A percentile compares a stretch with the other conserved stretches of the same genome.
These are phyloP conservation scores for Hordeum marinum DNA, from an alignment of 176 grass and related monocot genomes.

Conservation along the genomic window DNA sequence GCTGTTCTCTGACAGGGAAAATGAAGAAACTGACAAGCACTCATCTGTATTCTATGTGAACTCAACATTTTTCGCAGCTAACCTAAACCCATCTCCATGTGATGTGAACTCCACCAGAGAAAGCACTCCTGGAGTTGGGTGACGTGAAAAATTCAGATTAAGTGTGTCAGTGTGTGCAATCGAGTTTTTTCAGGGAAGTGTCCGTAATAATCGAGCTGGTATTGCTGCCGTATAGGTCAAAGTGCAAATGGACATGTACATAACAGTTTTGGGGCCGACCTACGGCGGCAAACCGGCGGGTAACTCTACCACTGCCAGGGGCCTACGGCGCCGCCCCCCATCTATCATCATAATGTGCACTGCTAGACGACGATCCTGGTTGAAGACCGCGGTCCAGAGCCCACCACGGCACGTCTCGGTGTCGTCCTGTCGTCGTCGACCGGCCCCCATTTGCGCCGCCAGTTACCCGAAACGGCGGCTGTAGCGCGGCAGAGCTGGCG, in stretches of 20 bases:
- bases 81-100: too few relatives aligned
- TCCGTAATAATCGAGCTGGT: neutral
- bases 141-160: neutral
- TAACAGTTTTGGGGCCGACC: neutral
- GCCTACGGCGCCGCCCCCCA: neutral
- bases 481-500: neutral
- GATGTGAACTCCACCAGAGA: neutral
- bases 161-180: neutral
- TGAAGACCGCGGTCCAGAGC: neutral
- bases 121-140: neutral
- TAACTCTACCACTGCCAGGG: neutral
- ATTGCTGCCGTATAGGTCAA: neutral
- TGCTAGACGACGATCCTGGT: too few relatives aligned
- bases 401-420: constrained; percentile 23
- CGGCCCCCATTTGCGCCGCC: neutral
- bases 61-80: too few relatives aligned
- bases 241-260: neutral
- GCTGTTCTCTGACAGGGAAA: neutral
- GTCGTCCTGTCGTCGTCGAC: constrained; percentile 1
- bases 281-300: neutral
- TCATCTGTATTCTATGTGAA: neutral
- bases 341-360: neutral
- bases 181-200: too few relatives aligned
- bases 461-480: constrained; percentile 14
- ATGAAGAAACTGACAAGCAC: neutral